Base-by-base conservation (phyloP, 495 filamentous ascomycete genomes). In the Filosporella fistucella region DNA sequence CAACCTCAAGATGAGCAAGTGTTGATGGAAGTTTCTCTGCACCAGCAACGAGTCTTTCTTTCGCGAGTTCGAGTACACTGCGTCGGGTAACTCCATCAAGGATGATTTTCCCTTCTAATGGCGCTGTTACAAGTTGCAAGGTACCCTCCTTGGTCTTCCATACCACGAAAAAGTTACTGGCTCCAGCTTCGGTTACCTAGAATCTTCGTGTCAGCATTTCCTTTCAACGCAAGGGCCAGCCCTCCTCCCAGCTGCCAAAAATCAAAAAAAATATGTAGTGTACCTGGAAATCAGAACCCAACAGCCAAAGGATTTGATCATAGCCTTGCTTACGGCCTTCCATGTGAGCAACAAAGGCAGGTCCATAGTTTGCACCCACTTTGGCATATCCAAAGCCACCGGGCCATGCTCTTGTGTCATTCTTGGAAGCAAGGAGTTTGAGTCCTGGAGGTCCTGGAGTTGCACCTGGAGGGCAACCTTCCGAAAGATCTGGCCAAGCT, bases 371-470 rank as follows among this genome's bases (percentile, higher is more conserved):
- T 22, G 90, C 90, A 40, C 88, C 89, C 9, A 96, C 80, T 68
- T 96, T 95, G 38, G 88, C 88, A 54, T 84, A 88, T 0, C 90
- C 90, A 62, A 93, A 93, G n/a, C 90, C 90, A 38, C 90, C 90
- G 17, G 89, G 90, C 90, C 90, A 96, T 9, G 90, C 90, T 42
- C 90, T 82, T 63, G 78, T 84, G 62, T 91, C 84, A 38, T 89
- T 81, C 35, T 73, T 68, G 28, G 80, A 86, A 4, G 88, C 89
- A 54, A 91, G 82, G 28, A 96, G 80, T 55, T 77, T 82, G 67
- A 95, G 69, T 22, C 85, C 86, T 2, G 54, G 53, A 2, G 47
- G 20, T 28, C 32, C 41, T 8, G 42, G 30, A 0, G 24, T 17
- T 14, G 39, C 18, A 36, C 73, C 71, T 16, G 68, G 60, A 28